Evolutionary conservation across 768 basidiomycete genomes (phyloP).

Genomic region (Tremella fuciformis): DNA sequence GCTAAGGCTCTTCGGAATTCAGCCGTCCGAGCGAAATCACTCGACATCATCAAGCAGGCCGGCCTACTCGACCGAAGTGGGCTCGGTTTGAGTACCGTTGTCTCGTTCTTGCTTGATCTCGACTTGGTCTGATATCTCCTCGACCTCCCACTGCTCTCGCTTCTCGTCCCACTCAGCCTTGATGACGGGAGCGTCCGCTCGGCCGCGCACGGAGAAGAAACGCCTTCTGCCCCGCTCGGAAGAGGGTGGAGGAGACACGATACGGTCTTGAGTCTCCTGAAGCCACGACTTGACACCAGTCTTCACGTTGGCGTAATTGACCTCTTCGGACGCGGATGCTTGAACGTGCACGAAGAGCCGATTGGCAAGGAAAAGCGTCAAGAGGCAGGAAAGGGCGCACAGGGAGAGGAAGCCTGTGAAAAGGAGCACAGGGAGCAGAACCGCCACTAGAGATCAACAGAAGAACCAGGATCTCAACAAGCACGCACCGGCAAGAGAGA

Average conservation of each 20-base stretch:
- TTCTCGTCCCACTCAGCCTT: constrained; percentile 5
- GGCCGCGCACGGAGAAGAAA: not conserved
- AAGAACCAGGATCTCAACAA: not conserved
- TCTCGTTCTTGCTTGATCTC: not conserved
- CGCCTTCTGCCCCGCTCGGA: not conserved
- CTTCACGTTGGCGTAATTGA: constrained; percentile 15
- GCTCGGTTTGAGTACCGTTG: too few species aligned
- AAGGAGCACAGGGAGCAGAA: constrained; percentile 39
- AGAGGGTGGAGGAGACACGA: constrained; percentile 3
- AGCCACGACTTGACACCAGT: constrained; percentile 27
- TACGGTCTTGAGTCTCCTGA: constrained; percentile 30
- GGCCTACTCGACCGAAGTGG: too few species aligned
- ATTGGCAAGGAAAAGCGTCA: constrained; percentile 40
- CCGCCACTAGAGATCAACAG: constrained; percentile 15
- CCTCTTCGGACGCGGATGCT: not conserved
- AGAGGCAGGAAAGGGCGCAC: constrained; percentile 23
- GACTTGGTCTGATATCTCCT: not conserved
- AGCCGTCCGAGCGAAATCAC: too few species aligned
- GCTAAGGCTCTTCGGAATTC: too few species aligned
- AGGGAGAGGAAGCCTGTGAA: constrained; percentile 30
- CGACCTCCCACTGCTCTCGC: constrained; percentile 2
- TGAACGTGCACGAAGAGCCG: constrained; percentile 38
- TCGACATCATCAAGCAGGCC: too few species aligned
- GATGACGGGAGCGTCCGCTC: not conserved
- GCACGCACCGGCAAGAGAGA: constrained; percentile 31